phyloP scores from a whole-genome alignment of 306 rosid genomes.

The cucumber (Cucumis sativus) region Cucumber_9930_V3 NC_026655.2:27780501-27781000 shows the following conservation, averaged over 20 bases:
- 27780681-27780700: slow-evolving; percentile 15
- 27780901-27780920: slow-evolving; percentile 56
- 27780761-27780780: slow-evolving; percentile 54
- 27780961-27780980: not conserved
- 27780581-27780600: slow-evolving; percentile 49
- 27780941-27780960: slow-evolving; percentile 10
- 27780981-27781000: no score
- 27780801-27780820: not conserved
- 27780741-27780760: slow-evolving; percentile 40
- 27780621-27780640: slow-evolving; percentile 35
- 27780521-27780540: slow-evolving; percentile 42
- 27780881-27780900: slow-evolving; percentile 54
- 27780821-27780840: slow-evolving; percentile 20
- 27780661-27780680: slow-evolving; percentile 38
- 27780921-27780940: slow-evolving; percentile 42
- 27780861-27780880: slow-evolving; percentile 49
- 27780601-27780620: slow-evolving; percentile 45
- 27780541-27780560: slow-evolving; percentile 23
- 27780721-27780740: slow-evolving; percentile 64
- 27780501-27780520: slow-evolving; percentile 53
- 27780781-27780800: slow-evolving; percentile 29
- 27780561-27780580: slow-evolving; percentile 29
- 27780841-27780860: slow-evolving; percentile 56
- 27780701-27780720: slow-evolving; percentile 39
- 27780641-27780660: slow-evolving; percentile 56